Evolutionary conservation across 1,139 yeast species (phyloP), one percentile per base, ranked within the genome.

Genomic region (Hansenula lynferdii): DNA sequence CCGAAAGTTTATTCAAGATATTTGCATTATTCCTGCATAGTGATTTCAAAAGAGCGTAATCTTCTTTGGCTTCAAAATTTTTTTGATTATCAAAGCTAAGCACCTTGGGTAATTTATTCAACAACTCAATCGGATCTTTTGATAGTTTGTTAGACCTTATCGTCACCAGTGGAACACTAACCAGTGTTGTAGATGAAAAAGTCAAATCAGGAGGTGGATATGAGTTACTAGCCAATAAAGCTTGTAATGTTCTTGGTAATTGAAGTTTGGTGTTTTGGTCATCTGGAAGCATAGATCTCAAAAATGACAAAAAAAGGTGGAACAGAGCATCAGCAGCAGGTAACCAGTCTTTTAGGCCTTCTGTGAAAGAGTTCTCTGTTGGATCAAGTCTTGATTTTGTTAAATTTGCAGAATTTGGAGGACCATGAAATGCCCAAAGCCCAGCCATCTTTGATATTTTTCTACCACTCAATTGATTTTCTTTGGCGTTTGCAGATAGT

Each of bases 271-370:
- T 56, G 30, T 71, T 70, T 42, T 77, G 72, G 42, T 71, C 77
- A 31, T 77, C 78, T 0, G 90, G 90, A 12, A 84, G 69, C 81
- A 86, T 81, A 17, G 95, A 80, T 46, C 95, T 72, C 42, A 89
- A 62, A 53, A 87, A 89, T 3, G 96, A 76, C 24, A 86, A 61
- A 25, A 87, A 68, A 31, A 89, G 60, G 58, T 89, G 97, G 54
- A 85, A 85, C 61, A 86, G 75, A 0, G 96, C 96, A 54, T 85
- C 89, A 7, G 95, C 81, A 3, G 90, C 86, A 2, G 84, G 77
- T 36, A 79, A 67, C 96, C 96, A 87, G 36, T 75, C 73, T 28
- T 77, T 76, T 37, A 87, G 60, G 2, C 96, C 96, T 46, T 85
- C 81, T 29, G 74, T 72, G 55, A 85, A 86, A 27, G 67, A 52